phyloP scores from a whole-genome alignment of 192 early-diverging fungal species.

The Neocallimastix lanati region DNA sequence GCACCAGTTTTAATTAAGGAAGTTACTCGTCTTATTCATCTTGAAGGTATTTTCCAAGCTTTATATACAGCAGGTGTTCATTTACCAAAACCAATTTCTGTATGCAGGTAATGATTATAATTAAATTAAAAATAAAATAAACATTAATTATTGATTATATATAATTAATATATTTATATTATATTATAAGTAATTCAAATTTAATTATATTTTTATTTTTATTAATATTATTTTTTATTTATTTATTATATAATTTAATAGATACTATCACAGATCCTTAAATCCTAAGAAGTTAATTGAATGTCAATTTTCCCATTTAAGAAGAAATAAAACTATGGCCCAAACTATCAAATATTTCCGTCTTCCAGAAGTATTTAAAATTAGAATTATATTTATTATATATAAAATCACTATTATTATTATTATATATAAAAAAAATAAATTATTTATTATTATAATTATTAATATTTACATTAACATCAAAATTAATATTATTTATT shows the following conservation, averaged over 20 bases:
- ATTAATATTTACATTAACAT: too few relatives aligned
- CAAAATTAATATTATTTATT: too few relatives aligned
- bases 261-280: conserved; percentile 85
- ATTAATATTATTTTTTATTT: background rate
- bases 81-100: conserved; percentile 75
- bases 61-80: conserved; percentile 86
- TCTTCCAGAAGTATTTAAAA: conserved; percentile 24
- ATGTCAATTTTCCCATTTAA: conserved; percentile 72
- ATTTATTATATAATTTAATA: conserved; percentile 4
- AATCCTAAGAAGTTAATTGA: conserved; percentile 92
- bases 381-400: conserved; percentile 3
- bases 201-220: background rate
- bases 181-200: background rate
- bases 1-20: conserved; percentile 95
- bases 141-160: too few relatives aligned
- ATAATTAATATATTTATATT: too few relatives aligned
- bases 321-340: conserved; percentile 49
- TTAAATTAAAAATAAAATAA: background rate
- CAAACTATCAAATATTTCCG: conserved; percentile 53
- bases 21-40: conserved; percentile 79
- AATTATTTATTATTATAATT: too few relatives aligned
- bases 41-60: conserved; percentile 90
- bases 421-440: too few relatives aligned
- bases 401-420: too few relatives aligned
- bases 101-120: conserved; percentile 22